Evolutionary conservation across 2,329 filamentous ascomycete genomes (phyloP).

Genomic region (Calonectria pseudoreteaudii): DNA sequence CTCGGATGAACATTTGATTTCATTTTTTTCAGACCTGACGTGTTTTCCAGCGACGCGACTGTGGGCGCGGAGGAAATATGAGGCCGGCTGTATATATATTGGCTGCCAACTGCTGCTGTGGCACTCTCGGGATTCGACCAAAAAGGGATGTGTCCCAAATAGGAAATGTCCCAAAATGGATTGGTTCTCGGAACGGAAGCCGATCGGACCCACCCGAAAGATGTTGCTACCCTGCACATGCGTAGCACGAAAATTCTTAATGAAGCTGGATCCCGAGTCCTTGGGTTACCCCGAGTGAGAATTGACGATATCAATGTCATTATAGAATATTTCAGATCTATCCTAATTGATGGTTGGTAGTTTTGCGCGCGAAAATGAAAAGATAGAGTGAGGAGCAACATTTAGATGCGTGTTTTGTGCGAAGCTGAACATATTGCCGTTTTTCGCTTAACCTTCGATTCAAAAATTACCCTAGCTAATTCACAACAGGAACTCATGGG

Average conservation of each 20-base stretch:
- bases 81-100: background rate
- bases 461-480: background rate
- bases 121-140: background rate
- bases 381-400: background rate
- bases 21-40: background rate
- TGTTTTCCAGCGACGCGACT: background rate
- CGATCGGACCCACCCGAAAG: background rate
- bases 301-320: background rate
- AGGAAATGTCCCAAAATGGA: background rate
- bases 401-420: background rate
- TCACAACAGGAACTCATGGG: background rate
- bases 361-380: background rate
- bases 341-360: background rate
- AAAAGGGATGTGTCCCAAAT: background rate
- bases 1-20: background rate
- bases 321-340: background rate
- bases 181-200: background rate
- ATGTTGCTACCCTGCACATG: background rate
- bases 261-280: background rate
- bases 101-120: background rate
- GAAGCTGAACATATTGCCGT: background rate
- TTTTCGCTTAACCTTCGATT: background rate
- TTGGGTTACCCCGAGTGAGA: background rate
- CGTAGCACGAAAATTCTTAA: background rate
- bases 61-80: background rate